Evolutionary conservation across 345 rosid genomes (phyloP), one percentile per base, ranked within the genome.

Genomic region (Garcia nutans): DNA sequence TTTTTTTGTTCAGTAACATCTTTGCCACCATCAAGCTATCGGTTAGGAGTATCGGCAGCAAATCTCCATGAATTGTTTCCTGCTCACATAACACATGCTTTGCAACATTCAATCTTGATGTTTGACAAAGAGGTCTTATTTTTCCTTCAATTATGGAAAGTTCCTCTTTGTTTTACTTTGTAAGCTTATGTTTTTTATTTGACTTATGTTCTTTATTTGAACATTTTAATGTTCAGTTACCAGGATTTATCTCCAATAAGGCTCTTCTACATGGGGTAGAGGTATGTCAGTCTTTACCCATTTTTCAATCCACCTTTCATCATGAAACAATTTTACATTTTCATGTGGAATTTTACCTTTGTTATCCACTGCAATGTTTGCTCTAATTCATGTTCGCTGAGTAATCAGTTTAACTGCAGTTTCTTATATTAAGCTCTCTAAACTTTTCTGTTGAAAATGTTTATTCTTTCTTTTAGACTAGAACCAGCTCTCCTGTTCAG

Each of bases 231-330:
- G 72, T 84, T 82, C 91, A 95, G 98, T 82, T 95, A 78, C 93
- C 98, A 28, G 98, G 99, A 79, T 93, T 91, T 80, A 87, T 93
- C 79, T 85, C 98, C 56, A 82, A 86, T 70, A 92, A 90, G 23
- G 99, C 93, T 72, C 94, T 95, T 78, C 99, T 95, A 79, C 98
- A 93, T 47, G 98, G 98, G 8, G 98, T 90, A 70, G 99, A 95
- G 99, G 99, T 95, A 87, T 67, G 50, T 20, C 37, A 28, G 74
- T 37, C 16, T 17, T 45, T 28, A 1, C 64, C 20, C 28, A 37
- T 17, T 50, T 65, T 72, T 65, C 26, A 42, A 57, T 74, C 10
- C n/a, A 19, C 57, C 60, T 10, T 60, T 80, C n/a, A 41, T 15
- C 16, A n/a, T 41, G 63, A 24, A 31, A 17, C 55, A 45, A 57